Evolutionary conservation across 2,329 filamentous ascomycete species (phyloP).

Genomic region (Fusarium subglutinans): DNA sequence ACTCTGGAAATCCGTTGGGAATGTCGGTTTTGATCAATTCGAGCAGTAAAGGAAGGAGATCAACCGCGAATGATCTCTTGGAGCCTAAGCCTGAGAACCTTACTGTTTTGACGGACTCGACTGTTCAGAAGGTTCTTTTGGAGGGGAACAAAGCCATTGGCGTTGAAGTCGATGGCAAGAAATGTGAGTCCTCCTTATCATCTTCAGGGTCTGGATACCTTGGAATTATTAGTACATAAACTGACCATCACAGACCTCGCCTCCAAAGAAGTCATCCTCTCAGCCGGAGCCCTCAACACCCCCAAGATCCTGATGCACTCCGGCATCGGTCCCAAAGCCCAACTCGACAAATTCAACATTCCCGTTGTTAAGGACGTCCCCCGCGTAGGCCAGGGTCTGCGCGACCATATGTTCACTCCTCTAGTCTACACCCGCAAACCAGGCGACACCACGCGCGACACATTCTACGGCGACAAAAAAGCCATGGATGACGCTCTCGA

Average conservation of each 20-base stretch:
- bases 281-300: slow-evolving; percentile 53
- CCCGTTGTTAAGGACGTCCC: slow-evolving; percentile 45
- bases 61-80: slow-evolving; percentile 62
- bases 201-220: rapidly evolving
- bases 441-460: slow-evolving; percentile 53
- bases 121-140: slow-evolving; percentile 31
- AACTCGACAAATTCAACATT: slow-evolving; percentile 22
- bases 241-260: slow-evolving; percentile 42
- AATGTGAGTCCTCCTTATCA: slow-evolving; percentile 12
- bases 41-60: slow-evolving; percentile 56
- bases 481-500: slow-evolving; percentile 56
- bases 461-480: slow-evolving; percentile 55
- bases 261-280: slow-evolving; percentile 55
- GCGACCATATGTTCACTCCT: slow-evolving; percentile 52
- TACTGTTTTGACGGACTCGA: slow-evolving; percentile 26
- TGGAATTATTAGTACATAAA: rapidly evolving
- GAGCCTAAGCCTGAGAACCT: slow-evolving; percentile 55
- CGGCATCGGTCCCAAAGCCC: slow-evolving; percentile 26
- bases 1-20: slow-evolving; percentile 67
- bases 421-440: slow-evolving; percentile 52
- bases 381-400: slow-evolving; percentile 52
- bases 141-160: slow-evolving; percentile 31
- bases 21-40: slow-evolving; percentile 62
- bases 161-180: slow-evolving; percentile 26
- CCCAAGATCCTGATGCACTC: slow-evolving; percentile 55